A percentile compares a stretch with the other conserved stretches of the same genome.
Conservation (phyloP, 2,329 filamentous ascomycete genomes). For the Sporothrix globosa region DNA sequence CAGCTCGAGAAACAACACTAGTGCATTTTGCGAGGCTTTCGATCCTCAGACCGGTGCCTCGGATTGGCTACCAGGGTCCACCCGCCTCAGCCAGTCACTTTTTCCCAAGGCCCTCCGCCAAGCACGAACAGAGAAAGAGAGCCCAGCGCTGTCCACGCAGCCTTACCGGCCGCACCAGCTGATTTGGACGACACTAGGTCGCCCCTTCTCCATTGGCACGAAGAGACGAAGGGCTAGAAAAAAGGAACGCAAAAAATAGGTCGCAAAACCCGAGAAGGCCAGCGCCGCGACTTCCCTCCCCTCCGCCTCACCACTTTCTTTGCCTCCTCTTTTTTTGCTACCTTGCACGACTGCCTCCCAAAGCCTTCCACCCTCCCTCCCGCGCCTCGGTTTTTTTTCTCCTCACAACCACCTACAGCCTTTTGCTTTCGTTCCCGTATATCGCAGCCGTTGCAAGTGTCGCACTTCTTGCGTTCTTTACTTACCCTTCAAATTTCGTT, state of each 20-base stretch:
- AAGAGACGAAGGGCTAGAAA: slow-evolving; percentile 23
- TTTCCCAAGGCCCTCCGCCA: slow-evolving; percentile 18
- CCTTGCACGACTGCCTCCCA: slow-evolving; percentile 5
- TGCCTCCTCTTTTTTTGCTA: slow-evolving; percentile 18
- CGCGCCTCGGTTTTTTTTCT: not conserved
- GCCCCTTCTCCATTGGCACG: slow-evolving; percentile 22
- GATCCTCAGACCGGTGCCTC: slow-evolving; percentile 27
- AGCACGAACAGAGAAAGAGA: slow-evolving; percentile 18
- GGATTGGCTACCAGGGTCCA: slow-evolving; percentile 34
- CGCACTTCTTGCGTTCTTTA: not conserved
- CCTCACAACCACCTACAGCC: not conserved
- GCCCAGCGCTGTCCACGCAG: slow-evolving; percentile 27
- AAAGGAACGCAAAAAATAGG: slow-evolving; percentile 28
- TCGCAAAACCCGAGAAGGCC: slow-evolving; percentile 23
- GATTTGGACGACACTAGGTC: not conserved
- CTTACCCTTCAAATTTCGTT: not conserved
- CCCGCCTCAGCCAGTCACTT: slow-evolving; percentile 27
- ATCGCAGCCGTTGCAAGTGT: not conserved
- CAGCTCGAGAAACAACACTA: slow-evolving; percentile 15
- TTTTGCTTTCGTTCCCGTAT: not conserved
- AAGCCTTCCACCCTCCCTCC: slow-evolving; percentile 1
- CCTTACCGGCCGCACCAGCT: slow-evolving; percentile 29
- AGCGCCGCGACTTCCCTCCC: slow-evolving; percentile 28
- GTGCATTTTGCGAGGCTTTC: slow-evolving; percentile 33
- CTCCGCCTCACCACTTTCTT: slow-evolving; percentile 26